Evolutionary conservation across 2,329 filamentous ascomycete genomes (phyloP).

Genomic region (Aspergillus fumigatus): DNA sequence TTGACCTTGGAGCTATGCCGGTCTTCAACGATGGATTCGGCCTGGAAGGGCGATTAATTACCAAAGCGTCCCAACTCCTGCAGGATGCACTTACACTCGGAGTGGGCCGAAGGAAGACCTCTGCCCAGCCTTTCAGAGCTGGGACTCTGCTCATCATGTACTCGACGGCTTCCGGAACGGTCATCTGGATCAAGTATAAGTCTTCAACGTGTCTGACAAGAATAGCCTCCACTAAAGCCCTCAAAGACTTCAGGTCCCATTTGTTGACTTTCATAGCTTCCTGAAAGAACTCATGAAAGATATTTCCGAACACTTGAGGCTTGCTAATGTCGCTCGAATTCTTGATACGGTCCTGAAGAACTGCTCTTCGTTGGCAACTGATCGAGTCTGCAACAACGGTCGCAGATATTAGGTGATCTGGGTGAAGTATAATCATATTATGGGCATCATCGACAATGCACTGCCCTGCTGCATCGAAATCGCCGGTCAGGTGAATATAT

Average conservation of each 20-base stretch:
- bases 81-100: slow-evolving; percentile 55
- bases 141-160: slow-evolving; percentile 79
- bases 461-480: slow-evolving; percentile 64
- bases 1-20: slow-evolving; percentile 69
- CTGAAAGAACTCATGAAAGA: slow-evolving; percentile 94
- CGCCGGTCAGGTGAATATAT: slow-evolving; percentile 81
- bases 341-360: slow-evolving; percentile 92
- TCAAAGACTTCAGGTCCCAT: slow-evolving; percentile 70
- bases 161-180: slow-evolving; percentile 66
- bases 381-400: slow-evolving; percentile 97
- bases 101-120: slow-evolving; percentile 67
- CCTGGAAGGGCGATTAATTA: slow-evolving; percentile 39
- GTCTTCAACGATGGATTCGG: slow-evolving; percentile 71
- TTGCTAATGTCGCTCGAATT: slow-evolving; percentile 75
- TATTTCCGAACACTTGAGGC: slow-evolving; percentile 83
- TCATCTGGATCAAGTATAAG: slow-evolving; percentile 79
- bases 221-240: slow-evolving; percentile 61
- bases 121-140: slow-evolving; percentile 78
- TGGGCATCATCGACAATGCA: slow-evolving; percentile 79
- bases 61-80: slow-evolving; percentile 1
- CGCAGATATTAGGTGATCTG: slow-evolving; percentile 90
- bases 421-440: slow-evolving; percentile 86
- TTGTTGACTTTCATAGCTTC: slow-evolving; percentile 76
- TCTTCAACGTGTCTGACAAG: slow-evolving; percentile 80
- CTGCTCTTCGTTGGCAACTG: slow-evolving; percentile 81